Evolutionary conservation across 2,329 filamentous ascomycete genomes (phyloP).

Genomic region (Colletotrichum sp.): DNA sequence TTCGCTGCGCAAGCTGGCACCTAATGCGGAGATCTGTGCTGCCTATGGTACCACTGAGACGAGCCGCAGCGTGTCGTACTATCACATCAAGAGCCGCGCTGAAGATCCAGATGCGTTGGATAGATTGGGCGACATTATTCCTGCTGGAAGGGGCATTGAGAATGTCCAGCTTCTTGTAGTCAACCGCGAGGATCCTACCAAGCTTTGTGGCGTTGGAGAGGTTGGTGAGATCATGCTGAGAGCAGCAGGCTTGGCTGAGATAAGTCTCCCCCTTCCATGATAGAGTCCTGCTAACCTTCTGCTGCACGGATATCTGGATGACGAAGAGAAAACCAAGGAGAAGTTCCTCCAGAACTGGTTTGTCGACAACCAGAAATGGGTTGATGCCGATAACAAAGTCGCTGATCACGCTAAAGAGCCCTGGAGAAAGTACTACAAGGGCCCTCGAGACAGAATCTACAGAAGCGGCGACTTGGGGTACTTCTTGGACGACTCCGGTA

Average conservation of each 20-base stretch:
- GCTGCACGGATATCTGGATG: constrained; percentile 85
- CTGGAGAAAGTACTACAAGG: constrained; percentile 81
- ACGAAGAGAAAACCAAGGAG: not conserved
- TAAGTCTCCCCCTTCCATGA: not conserved
- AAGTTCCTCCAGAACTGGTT: constrained; percentile 76
- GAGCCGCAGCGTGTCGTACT: constrained; percentile 62
- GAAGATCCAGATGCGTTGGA: constrained; percentile 61
- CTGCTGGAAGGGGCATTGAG: constrained; percentile 84
- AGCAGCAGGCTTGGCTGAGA: constrained; percentile 69
- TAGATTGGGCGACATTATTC: constrained; percentile 70
- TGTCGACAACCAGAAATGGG: constrained; percentile 74
- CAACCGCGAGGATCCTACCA: constrained; percentile 66
- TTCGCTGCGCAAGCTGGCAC: constrained; percentile 74
- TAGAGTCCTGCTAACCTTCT: not conserved
- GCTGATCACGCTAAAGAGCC: constrained; percentile 55
- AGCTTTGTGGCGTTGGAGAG: constrained; percentile 78
- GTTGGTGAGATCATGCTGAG: constrained; percentile 85
- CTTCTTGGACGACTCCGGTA: constrained; percentile 62
- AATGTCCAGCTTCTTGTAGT: constrained; percentile 90
- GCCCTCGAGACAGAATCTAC: constrained; percentile 87
- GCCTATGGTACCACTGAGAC: constrained; percentile 90
- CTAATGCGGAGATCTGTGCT: constrained; percentile 78
- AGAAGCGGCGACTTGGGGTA: constrained; percentile 65
- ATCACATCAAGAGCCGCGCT: constrained; percentile 71
- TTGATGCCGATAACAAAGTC: constrained; percentile 63